Evolutionary conservation across 2,329 filamentous ascomycete genomes (phyloP).

Genomic region (Hypoxylon sp.): DNA sequence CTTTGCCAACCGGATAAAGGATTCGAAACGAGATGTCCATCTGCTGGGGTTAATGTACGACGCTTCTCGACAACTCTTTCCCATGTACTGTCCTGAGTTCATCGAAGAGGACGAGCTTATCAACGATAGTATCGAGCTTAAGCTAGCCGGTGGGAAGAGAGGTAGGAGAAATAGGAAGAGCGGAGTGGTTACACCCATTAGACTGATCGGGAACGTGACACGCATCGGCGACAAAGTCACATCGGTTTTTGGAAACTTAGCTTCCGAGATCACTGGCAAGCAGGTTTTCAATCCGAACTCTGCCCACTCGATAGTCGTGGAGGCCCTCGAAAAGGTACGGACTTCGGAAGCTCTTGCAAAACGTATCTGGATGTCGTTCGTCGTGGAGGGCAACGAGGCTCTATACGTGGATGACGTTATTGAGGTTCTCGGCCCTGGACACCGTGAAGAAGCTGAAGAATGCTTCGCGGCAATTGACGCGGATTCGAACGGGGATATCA

Average conservation of each 20-base stretch:
- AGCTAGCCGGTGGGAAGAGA: slow-evolving; percentile 69
- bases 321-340: slow-evolving; percentile 85
- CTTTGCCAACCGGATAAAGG: slow-evolving; percentile 84
- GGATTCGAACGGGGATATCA: slow-evolving; percentile 94
- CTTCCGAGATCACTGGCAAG: slow-evolving; percentile 94
- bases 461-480: slow-evolving; percentile 84
- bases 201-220: slow-evolving; percentile 79
- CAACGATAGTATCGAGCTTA: slow-evolving; percentile 82
- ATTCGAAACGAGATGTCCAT: slow-evolving; percentile 87
- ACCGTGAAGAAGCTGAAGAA: slow-evolving; percentile 84
- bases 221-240: slow-evolving; percentile 94
- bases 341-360: slow-evolving; percentile 93
- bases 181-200: slow-evolving; percentile 81
- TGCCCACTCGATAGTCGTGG: slow-evolving; percentile 87
- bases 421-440: slow-evolving; percentile 84
- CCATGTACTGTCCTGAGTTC: slow-evolving; percentile 92
- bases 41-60: slow-evolving; percentile 90
- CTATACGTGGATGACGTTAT: slow-evolving; percentile 84
- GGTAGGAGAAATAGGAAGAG: slow-evolving; percentile 56
- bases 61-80: slow-evolving; percentile 88
- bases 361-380: slow-evolving; percentile 98
- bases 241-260: slow-evolving; percentile 91
- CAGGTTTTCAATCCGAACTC: slow-evolving; percentile 94
- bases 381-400: slow-evolving; percentile 86
- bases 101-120: slow-evolving; percentile 92